These are phyloP conservation scores for Catunica adiposa DNA, from an alignment of 2,329 filamentous ascomycete genomes.

Conservation along the genomic window DNA sequence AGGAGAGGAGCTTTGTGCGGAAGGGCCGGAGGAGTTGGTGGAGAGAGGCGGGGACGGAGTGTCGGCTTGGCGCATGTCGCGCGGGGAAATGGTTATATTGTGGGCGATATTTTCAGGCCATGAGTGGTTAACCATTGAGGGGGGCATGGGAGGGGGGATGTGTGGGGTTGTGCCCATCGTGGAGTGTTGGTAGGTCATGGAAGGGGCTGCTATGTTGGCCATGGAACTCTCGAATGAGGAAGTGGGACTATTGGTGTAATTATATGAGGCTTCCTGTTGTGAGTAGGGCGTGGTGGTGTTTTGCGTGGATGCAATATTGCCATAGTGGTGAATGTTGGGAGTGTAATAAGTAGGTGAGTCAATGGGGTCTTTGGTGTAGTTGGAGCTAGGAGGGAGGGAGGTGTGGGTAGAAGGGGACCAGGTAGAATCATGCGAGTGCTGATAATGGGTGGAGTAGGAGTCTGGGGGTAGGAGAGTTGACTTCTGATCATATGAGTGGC, in stretches of 20 bases:
- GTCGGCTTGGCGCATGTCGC: not conserved
- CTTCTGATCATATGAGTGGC: not conserved
- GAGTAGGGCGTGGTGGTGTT: not conserved
- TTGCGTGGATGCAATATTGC: not conserved
- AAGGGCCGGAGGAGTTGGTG: not conserved
- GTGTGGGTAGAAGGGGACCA: not conserved
- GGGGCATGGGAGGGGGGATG: not conserved
- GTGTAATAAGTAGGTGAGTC: not conserved
- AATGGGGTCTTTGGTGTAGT: not conserved
- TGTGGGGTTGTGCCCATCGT: not conserved
- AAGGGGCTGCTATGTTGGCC: not conserved
- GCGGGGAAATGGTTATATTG: not conserved
- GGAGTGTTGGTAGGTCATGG: constrained; percentile 2
- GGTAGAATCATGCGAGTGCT: not conserved
- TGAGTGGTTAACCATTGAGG: not conserved
- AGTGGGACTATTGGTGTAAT: not conserved
- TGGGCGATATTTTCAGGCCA: not conserved
- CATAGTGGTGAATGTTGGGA: not conserved
- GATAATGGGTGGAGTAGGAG: not conserved
- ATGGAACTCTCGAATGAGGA: constrained; percentile 7
- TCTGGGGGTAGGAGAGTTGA: not conserved
- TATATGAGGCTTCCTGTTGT: not conserved
- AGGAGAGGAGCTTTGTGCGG: not conserved
- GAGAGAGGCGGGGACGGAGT: not conserved
- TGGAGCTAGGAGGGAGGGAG: not conserved